A percentile compares a stretch with the other conserved stretches of the same genome.
phyloP scores from a whole-genome alignment of 2,329 filamentous ascomycete genomes.

The Periconia macrospinosa region DNA sequence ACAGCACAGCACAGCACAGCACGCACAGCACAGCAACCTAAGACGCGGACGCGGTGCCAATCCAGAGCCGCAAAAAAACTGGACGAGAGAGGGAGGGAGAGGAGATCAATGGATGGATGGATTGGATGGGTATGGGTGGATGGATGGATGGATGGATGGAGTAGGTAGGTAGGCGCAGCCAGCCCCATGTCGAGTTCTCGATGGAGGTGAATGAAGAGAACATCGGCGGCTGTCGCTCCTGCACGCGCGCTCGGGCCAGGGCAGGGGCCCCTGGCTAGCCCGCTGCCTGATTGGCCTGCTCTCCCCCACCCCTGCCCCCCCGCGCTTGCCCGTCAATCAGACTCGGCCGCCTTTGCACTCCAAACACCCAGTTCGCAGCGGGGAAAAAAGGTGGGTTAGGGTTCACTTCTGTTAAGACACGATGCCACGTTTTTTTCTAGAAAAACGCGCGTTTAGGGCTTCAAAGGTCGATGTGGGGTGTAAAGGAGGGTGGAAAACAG shows the following conservation, averaged over 20 bases:
- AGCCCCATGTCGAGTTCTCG: too few species aligned
- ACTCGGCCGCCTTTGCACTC: slow-evolving; percentile 7
- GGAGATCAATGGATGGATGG: too few species aligned
- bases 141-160: not conserved
- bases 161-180: not conserved
- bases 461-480: slow-evolving; percentile 23
- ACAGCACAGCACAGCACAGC: too few species aligned
- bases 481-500: slow-evolving; percentile 23
- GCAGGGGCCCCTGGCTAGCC: not conserved
- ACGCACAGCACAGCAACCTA: too few species aligned
- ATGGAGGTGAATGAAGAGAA: not conserved
- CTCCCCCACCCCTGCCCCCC: slow-evolving; percentile 2
- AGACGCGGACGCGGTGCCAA: too few species aligned
- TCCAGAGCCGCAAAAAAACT: too few species aligned
- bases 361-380: slow-evolving; percentile 19
- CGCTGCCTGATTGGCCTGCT: slow-evolving; percentile 13
- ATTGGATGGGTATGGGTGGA: too few species aligned
- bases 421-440: slow-evolving; percentile 33
- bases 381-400: slow-evolving; percentile 19
- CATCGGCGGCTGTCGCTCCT: slow-evolving; percentile 29
- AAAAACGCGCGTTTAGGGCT: slow-evolving; percentile 35
- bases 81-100: too few species aligned
- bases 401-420: slow-evolving; percentile 27
- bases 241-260: slow-evolving; percentile 7
- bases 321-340: slow-evolving; percentile 12